These are phyloP conservation scores for Mycosphaerelloides madeirae DNA, from an alignment of 2,329 filamentous ascomycete species.

Conservation along the genomic window DNA sequence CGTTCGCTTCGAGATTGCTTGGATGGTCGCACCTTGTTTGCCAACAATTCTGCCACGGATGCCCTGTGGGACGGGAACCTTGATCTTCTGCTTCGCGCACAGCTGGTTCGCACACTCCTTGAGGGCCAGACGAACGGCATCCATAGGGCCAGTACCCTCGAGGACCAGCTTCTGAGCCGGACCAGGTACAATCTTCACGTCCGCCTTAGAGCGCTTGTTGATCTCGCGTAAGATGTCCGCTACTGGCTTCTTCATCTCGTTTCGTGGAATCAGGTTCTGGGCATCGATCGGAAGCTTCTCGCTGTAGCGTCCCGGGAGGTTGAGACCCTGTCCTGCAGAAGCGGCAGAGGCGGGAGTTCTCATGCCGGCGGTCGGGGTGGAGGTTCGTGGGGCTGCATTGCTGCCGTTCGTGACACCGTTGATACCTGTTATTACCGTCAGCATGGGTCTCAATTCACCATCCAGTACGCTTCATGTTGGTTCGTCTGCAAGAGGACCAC, in stretches of 20 bases:
- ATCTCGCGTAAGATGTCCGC: constrained; percentile 84
- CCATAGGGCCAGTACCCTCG: constrained; percentile 76
- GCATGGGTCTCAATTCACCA: too few species aligned
- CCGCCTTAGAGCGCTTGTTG: constrained; percentile 85
- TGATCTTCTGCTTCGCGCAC: constrained; percentile 70
- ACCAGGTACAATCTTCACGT: constrained; percentile 70
- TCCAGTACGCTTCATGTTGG: too few species aligned
- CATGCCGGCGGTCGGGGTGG: constrained; percentile 59
- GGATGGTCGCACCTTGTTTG: constrained; percentile 82
- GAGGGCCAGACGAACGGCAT: constrained; percentile 79
- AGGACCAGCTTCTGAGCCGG: constrained; percentile 71
- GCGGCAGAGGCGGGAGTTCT: constrained; percentile 44
- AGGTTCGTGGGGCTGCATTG: constrained; percentile 52
- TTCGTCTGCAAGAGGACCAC: too few species aligned
- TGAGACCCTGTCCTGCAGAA: constrained; percentile 45
- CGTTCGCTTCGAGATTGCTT: constrained; percentile 81
- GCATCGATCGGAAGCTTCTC: constrained; percentile 71
- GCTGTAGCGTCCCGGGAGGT: constrained; percentile 75
- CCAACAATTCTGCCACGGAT: constrained; percentile 89
- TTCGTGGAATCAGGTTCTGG: constrained; percentile 69
- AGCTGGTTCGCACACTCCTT: constrained; percentile 86
- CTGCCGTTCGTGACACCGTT: constrained; percentile 52
- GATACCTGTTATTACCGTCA: constrained; percentile 14
- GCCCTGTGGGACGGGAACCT: constrained; percentile 76
- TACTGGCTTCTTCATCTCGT: constrained; percentile 77